These are phyloP conservation scores for Mycena sp. DNA, from an alignment of 1,284 basidiomycete species.

Conservation along the genomic window DNA sequence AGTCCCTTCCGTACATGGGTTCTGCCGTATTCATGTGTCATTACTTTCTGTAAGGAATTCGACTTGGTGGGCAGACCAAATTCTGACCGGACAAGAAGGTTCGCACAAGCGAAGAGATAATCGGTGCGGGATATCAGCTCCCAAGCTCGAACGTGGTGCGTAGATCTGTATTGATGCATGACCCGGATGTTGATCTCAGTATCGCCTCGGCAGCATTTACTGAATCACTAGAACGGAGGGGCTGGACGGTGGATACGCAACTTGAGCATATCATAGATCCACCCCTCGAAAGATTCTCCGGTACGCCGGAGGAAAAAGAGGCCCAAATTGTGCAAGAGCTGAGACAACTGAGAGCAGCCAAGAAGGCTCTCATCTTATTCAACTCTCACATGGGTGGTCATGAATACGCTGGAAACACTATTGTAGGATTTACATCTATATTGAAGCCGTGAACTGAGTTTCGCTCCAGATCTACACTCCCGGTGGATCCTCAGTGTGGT, in stretches of 20 bases:
- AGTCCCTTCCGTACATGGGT: constrained; percentile 69
- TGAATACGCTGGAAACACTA: constrained; percentile 90
- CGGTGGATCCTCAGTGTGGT: constrained; percentile 54
- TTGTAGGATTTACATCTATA: constrained; percentile 54
- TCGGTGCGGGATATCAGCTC: constrained; percentile 86
- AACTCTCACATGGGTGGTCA: constrained; percentile 93
- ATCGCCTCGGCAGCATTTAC: constrained; percentile 29
- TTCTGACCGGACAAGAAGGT: constrained; percentile 55
- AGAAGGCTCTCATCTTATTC: constrained; percentile 80
- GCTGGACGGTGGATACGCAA: constrained; percentile 79
- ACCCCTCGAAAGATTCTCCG: constrained; percentile 63
- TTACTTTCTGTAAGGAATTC: constrained; percentile 77
- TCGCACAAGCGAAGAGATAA: constrained; percentile 94
- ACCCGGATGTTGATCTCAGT: constrained; percentile 37
- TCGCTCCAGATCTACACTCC: constrained; percentile 23
- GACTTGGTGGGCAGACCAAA: neutral
- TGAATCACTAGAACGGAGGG: constrained; percentile 51
- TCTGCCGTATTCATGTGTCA: constrained; percentile 79
- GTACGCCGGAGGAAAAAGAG: constrained; percentile 51
- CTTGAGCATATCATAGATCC: constrained; percentile 71
- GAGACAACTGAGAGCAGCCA: constrained; percentile 58
- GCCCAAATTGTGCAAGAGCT: constrained; percentile 58
- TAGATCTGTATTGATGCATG: constrained; percentile 15
- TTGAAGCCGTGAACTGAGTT: too few relatives aligned
- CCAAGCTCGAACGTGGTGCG: constrained; percentile 79